Conservation (phyloP, 192 early-diverging fungal species). For the Thamnidium elegans region DNA sequence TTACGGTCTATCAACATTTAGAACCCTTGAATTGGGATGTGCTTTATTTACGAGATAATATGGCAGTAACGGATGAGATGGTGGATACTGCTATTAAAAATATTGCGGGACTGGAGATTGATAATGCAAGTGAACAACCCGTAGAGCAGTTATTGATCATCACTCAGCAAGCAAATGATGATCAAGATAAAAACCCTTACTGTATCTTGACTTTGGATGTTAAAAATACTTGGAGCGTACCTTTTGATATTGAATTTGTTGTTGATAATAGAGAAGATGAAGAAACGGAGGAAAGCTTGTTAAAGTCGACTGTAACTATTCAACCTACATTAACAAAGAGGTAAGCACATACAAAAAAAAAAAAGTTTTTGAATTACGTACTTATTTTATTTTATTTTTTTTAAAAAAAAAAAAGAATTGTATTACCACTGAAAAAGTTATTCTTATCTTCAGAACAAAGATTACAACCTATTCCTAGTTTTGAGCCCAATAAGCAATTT, state of each 20-base stretch:
- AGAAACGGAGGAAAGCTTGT: constrained; percentile 10
- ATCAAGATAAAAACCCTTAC: constrained; percentile 51
- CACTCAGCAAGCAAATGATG: constrained; percentile 9
- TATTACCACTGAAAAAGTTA: constrained; percentile 61
- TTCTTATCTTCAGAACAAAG: constrained; percentile 46
- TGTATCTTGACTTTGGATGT: constrained; percentile 81
- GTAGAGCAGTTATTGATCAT: constrained; percentile 16
- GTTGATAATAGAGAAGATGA: constrained; percentile 58
- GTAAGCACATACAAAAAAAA: too few species aligned
- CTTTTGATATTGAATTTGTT: constrained; percentile 74
- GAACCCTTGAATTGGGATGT: constrained; percentile 64
- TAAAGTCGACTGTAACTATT: constrained; percentile 17
- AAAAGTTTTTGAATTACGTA: too few species aligned
- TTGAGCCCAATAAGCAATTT: constrained; percentile 64
- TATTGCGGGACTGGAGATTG: background rate
- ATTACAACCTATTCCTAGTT: constrained; percentile 55
- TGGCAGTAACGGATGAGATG: background rate
- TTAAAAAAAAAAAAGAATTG: constrained; percentile 3
- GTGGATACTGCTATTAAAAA: background rate
- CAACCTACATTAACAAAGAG: constrained; percentile 32
- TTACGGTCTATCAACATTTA: constrained; percentile 66
- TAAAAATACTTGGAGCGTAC: constrained; percentile 66
- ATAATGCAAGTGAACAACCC: constrained; percentile 14
- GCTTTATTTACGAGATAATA: constrained; percentile 46
- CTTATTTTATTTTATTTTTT: too few species aligned